Base-by-base conservation (phyloP, 495 filamentous ascomycete genomes). In the Talaromyces nanjingensis region DNA sequence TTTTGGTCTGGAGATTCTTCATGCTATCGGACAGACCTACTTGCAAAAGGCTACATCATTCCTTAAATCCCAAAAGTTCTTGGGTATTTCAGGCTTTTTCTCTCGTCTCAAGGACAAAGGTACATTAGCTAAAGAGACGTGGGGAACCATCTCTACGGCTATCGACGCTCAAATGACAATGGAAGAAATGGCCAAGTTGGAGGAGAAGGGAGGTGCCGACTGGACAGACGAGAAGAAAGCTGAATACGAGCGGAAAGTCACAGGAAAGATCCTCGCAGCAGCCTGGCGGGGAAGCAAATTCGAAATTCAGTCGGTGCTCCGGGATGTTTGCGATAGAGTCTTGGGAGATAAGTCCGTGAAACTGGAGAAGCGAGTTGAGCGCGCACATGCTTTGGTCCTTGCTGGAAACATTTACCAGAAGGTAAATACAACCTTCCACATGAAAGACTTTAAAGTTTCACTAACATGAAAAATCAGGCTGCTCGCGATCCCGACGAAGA, bases 191-290 rank as follows among this genome's bases (percentile, higher is more conserved):
- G 92, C 92, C 25, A 92, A 93, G 72, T 75, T 91, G 75, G 96
- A 99, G 76, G 90, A 97, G 80, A 88, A 88, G 70, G 94, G 94
- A 20, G 94, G 94, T 22, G 96, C 97, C 62, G 93, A 96, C 49
- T 99, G 94, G 94, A 97, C 94, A 9, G 94, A 98, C 67, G 96
- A 99, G 86, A 92, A 90, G 81, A 93, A 92, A 77, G 83, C 89
- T n/a, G 94, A 99, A 76, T 96, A 93, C 67, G 93, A 98, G 79
- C 87, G 91, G 70, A 86, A 87, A 69, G 93, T 98, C 2, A 99
- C 94, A 29, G 94, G 94, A 60, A 98, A 99, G 83, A 96, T 99
- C 64, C 84, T 99, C n/a, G 96, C 92, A 7, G 94, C 94, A 20
- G 94, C 96, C 22, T 99, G 94, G 96, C 82, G 92, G 62, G 96